Evolutionary conservation across 139 green algal species (phyloP).

Genomic region (Coccomyxa sp.): DNA sequence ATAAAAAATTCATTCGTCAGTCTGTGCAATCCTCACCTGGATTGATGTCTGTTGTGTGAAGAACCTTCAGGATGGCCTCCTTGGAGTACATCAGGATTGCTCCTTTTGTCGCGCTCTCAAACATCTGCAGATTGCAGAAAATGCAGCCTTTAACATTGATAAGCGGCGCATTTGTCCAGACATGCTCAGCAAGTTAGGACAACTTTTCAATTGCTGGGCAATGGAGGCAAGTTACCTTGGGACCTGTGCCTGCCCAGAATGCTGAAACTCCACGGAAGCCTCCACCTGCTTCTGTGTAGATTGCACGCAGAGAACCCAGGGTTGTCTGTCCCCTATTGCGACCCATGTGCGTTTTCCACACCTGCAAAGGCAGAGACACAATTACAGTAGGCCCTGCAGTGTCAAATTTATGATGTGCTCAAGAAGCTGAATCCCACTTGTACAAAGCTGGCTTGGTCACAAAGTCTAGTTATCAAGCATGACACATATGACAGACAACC

Average conservation of each 20-base stretch:
- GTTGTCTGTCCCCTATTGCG: conserved; percentile 23
- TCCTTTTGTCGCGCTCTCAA: conserved; percentile 33
- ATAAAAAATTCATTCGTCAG: too few species aligned
- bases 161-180: not conserved
- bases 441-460: too few species aligned
- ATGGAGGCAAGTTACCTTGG: not conserved
- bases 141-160: not conserved
- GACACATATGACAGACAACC: too few species aligned
- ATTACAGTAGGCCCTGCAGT: not conserved
- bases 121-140: conserved; percentile 25
- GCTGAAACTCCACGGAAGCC: conserved; percentile 6
- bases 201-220: not conserved
- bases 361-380: not conserved
- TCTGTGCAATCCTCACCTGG: not conserved
- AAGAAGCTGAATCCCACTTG: too few species aligned
- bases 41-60: conserved; percentile 7
- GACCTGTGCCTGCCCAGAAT: conserved; percentile 34
- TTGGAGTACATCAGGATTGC: conserved; percentile 37
- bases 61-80: conserved; percentile 25
- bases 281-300: conserved; percentile 26
- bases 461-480: too few species aligned
- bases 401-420: too few species aligned
- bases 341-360: conserved; percentile 43
- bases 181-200: too few species aligned
- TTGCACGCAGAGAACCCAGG: conserved; percentile 15